Evolutionary conservation across 495 filamentous ascomycete species (phyloP).

Genomic region (Lophiotrema nucula): DNA sequence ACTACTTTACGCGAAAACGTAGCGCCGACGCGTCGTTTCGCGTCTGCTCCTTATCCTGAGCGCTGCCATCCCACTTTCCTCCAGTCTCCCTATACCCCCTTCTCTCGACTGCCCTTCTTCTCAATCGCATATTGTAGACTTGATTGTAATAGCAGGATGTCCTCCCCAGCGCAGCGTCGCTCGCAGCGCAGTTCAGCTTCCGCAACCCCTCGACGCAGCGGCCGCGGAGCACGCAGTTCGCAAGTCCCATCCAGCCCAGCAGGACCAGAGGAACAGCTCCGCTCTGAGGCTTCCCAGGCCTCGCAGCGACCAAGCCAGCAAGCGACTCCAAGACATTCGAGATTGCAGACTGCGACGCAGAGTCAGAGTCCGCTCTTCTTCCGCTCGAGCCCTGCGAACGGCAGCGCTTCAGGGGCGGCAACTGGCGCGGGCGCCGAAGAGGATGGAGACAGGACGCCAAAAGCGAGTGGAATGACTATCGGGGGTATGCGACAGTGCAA

Average conservation of each 20-base stretch:
- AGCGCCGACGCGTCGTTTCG: slow-evolving; percentile 25
- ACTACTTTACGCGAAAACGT: slow-evolving; percentile 13
- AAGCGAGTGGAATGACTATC: slow-evolving; percentile 59
- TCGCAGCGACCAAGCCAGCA: slow-evolving; percentile 47
- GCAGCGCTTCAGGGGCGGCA: slow-evolving; percentile 50
- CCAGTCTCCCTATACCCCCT: background rate
- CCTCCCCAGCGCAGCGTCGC: slow-evolving; percentile 56
- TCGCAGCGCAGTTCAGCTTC: slow-evolving; percentile 56
- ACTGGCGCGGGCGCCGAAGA: slow-evolving; percentile 66
- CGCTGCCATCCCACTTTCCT: slow-evolving; percentile 13
- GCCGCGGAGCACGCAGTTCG: slow-evolving; percentile 52
- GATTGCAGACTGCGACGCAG: slow-evolving; percentile 31
- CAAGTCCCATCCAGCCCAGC: slow-evolving; percentile 52
- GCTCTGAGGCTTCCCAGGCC: slow-evolving; percentile 46
- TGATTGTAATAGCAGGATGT: slow-evolving; percentile 45
- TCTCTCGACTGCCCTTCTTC: background rate
- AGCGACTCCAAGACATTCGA: slow-evolving; percentile 37
- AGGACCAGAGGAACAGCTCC: slow-evolving; percentile 48
- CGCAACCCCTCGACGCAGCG: slow-evolving; percentile 55
- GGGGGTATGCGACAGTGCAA: slow-evolving; percentile 60
- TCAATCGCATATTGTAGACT: background rate
- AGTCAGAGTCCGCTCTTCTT: slow-evolving; percentile 84
- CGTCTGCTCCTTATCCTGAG: slow-evolving; percentile 19
- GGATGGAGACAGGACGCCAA: slow-evolving; percentile 70
- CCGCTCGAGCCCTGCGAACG: slow-evolving; percentile 69